Base-by-base conservation (phyloP, 106 monocot genomes). In the Agapanthus africanus region DNA sequence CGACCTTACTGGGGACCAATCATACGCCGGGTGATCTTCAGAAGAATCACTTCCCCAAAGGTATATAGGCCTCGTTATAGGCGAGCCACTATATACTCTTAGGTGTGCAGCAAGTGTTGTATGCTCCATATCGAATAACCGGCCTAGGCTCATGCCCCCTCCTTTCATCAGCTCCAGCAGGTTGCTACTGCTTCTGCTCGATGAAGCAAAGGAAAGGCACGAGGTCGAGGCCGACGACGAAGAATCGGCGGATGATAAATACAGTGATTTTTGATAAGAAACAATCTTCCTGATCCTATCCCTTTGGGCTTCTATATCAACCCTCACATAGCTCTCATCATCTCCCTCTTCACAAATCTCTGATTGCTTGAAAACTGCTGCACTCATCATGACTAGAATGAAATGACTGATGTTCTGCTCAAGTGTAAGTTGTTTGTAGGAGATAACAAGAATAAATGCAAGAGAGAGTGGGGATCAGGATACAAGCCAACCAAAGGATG, bases 241-340 rank as follows among this genome's bases (percentile, higher is more conserved):
- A 67, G 26, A 15, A 40, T 23, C 27, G 19, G 25, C 10, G 27
- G 39, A 26, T 13, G 40, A 41, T 26, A 22, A 0, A 15, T 67
- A 47, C 19, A 67, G 31, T 1, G 32, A 68, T 42, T 50, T 68
- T 28, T 68, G 68, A 50, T 50, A 25, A 19, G 68, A 47, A 38
- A 68, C 34, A 50, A 68, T 68, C 68, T 68, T 68, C 21, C 68
- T 68, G n/a, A 68, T 68, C 49, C 34, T 68, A 25, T 49, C 47
- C 19, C 34, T 46, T 11, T 68, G 49, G 15, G 44, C 38, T 34
- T 68, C 67, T 42, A 18, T 9, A 46, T 33, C 49, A 35, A 49
- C 23, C 19, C 33, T 67, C 4, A 8, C n/a, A 33, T 35, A 10
- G n/a, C 33, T 26, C 23, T 40, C 36, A 32, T 61, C 41, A 35